Evolutionary conservation across 2,329 filamentous ascomycete species (phyloP), one percentile per base, ranked within the genome.

Genomic region (Lizonia empirigonia): DNA sequence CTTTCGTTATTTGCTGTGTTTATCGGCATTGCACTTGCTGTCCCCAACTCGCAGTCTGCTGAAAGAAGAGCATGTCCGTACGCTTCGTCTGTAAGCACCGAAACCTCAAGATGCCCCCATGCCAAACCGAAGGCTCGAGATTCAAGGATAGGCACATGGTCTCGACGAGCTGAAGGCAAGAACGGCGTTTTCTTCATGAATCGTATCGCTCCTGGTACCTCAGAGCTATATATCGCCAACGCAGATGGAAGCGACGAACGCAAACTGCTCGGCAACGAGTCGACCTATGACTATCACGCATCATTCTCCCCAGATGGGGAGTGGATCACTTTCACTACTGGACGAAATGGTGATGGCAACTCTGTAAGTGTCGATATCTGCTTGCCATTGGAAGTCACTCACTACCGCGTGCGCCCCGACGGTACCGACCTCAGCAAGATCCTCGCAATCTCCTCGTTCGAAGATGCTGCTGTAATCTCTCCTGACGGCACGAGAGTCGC

Each of bases 211-310:
- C 73, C 73, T 2, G 71, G 67, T 8, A 48, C 49, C 1, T 63
- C 55, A 5, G 51, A 59, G 9, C 46, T 60, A 13, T 63, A 57
- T 33, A 62, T 78, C 5, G 69, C 75, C 30, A 68, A 77, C 44
- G 62, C 68, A 1, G 72, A 78, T 46, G 75, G 75, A 16, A 74
- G 58, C 42, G 68, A 76, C 45, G 74, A 73, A 41, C 67, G 62
- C 4, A 53, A 65, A 15, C 56, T 78, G 5, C 50, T 77, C 29
- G 30, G 30, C 3, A 51, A 59, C 6, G 48, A 71, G 16, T 61
- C 65, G 3, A 16, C 32, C 1, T 44, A 26, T 16, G 22, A 44
- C 1, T 44, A 35, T 10, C 22, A 35, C 16, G 40, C 30, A 5
- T 26, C 32, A 4, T 44, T 44, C 8, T 35, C 30, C 1, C 5